A percentile compares a stretch with the other conserved stretches of the same genome.
Conservation (phyloP, 2,329 filamentous ascomycete species). For the Aspergillus hiratsukae region DNA sequence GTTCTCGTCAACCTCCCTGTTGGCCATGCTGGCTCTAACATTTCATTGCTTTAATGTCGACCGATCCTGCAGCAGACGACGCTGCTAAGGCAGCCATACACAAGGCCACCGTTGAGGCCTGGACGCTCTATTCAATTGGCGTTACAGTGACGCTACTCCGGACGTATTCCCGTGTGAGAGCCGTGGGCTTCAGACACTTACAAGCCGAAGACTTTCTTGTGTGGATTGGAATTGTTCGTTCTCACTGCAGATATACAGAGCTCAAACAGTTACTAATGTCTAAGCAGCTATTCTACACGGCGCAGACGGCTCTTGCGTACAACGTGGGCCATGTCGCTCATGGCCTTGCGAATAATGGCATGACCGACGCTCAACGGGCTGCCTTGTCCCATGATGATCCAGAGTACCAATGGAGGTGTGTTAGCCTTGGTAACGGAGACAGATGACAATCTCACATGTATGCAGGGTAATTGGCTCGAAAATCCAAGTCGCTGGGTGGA, state of each 20-base stretch:
- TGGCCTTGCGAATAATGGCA: slow-evolving; percentile 53
- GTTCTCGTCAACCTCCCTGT: not conserved
- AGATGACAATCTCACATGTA: not conserved
- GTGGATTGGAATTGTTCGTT: slow-evolving; percentile 46
- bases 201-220: slow-evolving; percentile 53
- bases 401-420: slow-evolving; percentile 40
- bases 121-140: slow-evolving; percentile 24
- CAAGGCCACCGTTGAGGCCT: slow-evolving; percentile 17
- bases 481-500: slow-evolving; percentile 50
- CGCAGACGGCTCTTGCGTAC: slow-evolving; percentile 45
- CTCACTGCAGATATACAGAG: slow-evolving; percentile 20
- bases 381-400: slow-evolving; percentile 37
- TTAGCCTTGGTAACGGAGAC: not conserved
- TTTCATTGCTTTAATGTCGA: slow-evolving; percentile 3
- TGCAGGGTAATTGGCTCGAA: slow-evolving; percentile 48
- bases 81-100: slow-evolving; percentile 12
- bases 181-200: slow-evolving; percentile 21
- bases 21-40: not conserved
- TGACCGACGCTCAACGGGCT: slow-evolving; percentile 47
- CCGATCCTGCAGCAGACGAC: slow-evolving; percentile 7
- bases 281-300: slow-evolving; percentile 44
- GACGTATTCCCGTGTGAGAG: slow-evolving; percentile 31
- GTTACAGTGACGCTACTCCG: slow-evolving; percentile 29
- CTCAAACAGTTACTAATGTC: slow-evolving; percentile 5
- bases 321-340: slow-evolving; percentile 43